Evolutionary conservation across 192 early-diverging fungal species (phyloP).

Genomic region (Haplosporangium gracile): DNA sequence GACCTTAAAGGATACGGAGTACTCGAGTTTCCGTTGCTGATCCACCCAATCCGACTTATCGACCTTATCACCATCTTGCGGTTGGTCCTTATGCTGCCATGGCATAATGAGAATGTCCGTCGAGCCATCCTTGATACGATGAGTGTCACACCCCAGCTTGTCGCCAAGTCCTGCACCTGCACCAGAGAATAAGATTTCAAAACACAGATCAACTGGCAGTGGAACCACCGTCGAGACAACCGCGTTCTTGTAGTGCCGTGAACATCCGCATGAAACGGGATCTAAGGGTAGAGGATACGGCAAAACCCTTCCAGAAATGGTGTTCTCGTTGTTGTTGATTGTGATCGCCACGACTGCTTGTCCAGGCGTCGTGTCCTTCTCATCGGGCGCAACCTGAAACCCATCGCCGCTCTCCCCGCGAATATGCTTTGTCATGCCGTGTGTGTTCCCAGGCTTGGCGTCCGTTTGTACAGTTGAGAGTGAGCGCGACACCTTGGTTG

Average conservation of each 20-base stretch:
- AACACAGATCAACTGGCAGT: constrained; percentile 20
- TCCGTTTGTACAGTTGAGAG: constrained; percentile 17
- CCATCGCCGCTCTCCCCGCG: constrained; percentile 6
- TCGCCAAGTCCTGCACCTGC: constrained; percentile 27
- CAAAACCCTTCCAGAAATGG: neutral
- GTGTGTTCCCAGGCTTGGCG: neutral
- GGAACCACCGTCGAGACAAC: constrained; percentile 21
- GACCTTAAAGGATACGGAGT: constrained; percentile 37
- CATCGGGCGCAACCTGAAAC: neutral
- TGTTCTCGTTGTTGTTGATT: neutral
- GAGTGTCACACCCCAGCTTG: constrained; percentile 15
- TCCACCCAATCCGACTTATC: neutral
- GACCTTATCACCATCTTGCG: neutral
- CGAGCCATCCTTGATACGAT: constrained; percentile 33
- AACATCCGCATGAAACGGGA: constrained; percentile 25
- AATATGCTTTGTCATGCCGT: neutral
- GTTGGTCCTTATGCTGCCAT: constrained; percentile 12
- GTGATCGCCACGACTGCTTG: neutral
- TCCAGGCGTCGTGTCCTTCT: neutral
- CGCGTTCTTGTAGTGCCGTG: constrained; percentile 33
- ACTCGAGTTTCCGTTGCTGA: constrained; percentile 25
- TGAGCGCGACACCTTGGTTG: constrained; percentile 39
- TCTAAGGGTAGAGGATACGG: neutral
- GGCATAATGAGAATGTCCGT: constrained; percentile 28
- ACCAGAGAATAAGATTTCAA: constrained; percentile 37